Percentiles rank a stretch among this genome's conserved stretches.
Evolutionary conservation across 441 rosid species (phyloP).

Genomic region (Adansonia madagascariensis): DNA sequence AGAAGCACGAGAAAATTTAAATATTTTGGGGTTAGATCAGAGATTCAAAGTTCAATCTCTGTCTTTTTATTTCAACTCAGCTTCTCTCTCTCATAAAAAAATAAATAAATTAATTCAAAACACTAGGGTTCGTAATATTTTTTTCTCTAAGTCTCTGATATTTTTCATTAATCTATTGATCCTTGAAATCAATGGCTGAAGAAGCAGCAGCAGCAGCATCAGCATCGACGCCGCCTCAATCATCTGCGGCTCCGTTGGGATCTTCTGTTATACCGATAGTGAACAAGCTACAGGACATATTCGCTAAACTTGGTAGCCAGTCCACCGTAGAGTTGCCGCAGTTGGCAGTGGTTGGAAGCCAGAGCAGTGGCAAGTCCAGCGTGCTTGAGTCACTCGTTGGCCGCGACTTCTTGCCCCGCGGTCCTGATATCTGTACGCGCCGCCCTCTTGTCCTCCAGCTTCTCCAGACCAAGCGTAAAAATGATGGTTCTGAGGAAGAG

Average conservation of each 20-base stretch:
- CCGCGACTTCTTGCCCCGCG: constrained; percentile 78
- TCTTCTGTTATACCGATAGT: constrained; percentile 88
- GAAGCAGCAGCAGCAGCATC: constrained; percentile 24
- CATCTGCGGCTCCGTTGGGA: constrained; percentile 57
- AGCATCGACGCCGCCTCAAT: constrained; percentile 23
- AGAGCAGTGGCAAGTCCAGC: constrained; percentile 81
- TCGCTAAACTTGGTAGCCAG: constrained; percentile 84
- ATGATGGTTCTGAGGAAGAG: constrained; percentile 68
- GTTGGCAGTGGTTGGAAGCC: constrained; percentile 82
- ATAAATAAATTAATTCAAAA: not conserved
- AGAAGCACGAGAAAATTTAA: not conserved
- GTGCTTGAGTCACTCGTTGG: constrained; percentile 83
- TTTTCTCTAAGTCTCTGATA: constrained; percentile 5
- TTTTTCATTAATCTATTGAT: not conserved
- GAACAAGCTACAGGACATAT: constrained; percentile 91
- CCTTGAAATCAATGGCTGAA: constrained; percentile 21
- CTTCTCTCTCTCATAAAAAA: not conserved
- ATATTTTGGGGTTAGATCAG: not conserved
- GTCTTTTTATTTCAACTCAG: not conserved
- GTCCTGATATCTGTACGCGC: constrained; percentile 72
- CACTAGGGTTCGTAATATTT: constrained; percentile 20
- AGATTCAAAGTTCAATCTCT: not conserved
- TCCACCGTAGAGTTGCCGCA: constrained; percentile 79
- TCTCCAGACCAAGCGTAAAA: constrained; percentile 63
- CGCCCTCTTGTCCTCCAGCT: constrained; percentile 83